A percentile compares a stretch with the other conserved stretches of the same genome.
Conservation (phyloP, 192 early-diverging fungal species). For the Borealophlyctis nickersoniae region DNA sequence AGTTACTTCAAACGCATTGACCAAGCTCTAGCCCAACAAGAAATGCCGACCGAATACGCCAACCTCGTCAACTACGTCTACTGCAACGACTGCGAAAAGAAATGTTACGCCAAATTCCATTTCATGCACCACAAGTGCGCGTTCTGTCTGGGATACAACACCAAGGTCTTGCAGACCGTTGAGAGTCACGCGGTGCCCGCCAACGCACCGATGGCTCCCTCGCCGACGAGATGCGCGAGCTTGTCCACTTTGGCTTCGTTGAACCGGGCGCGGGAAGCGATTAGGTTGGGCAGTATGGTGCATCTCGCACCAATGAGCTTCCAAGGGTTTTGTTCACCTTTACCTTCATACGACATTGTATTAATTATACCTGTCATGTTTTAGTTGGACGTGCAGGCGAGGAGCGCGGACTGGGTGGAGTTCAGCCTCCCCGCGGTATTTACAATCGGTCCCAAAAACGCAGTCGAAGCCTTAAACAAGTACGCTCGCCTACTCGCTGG, state of each 20-base stretch:
- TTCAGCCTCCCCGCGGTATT: constrained; percentile 44
- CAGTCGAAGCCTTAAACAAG: constrained; percentile 16
- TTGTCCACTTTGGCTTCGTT: too few species aligned
- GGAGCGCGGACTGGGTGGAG: constrained; percentile 35
- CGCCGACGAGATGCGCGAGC: too few species aligned
- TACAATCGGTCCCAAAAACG: constrained; percentile 39
- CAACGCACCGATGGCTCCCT: neutral
- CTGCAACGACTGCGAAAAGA: constrained; percentile 94
- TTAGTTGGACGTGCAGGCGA: constrained; percentile 31
- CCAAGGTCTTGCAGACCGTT: constrained; percentile 69
- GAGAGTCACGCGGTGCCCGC: constrained; percentile 20
- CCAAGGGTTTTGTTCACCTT: constrained; percentile 3
- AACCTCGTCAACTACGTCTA: constrained; percentile 69
- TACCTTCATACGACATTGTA: neutral
- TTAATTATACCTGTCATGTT: neutral
- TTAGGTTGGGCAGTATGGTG: constrained; percentile 15
- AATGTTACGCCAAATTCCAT: constrained; percentile 81
- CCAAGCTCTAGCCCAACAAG: constrained; percentile 67
- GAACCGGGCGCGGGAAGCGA: too few species aligned
- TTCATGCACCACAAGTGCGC: constrained; percentile 96
- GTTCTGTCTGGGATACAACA: constrained; percentile 86
- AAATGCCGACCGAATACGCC: constrained; percentile 89
- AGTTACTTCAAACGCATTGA: constrained; percentile 88
- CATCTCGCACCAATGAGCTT: constrained; percentile 35
- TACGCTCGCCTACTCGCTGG: constrained; percentile 27